Conservation (phyloP, 495 filamentous ascomycete genomes). For the Aeminium ludgeri region DNA sequence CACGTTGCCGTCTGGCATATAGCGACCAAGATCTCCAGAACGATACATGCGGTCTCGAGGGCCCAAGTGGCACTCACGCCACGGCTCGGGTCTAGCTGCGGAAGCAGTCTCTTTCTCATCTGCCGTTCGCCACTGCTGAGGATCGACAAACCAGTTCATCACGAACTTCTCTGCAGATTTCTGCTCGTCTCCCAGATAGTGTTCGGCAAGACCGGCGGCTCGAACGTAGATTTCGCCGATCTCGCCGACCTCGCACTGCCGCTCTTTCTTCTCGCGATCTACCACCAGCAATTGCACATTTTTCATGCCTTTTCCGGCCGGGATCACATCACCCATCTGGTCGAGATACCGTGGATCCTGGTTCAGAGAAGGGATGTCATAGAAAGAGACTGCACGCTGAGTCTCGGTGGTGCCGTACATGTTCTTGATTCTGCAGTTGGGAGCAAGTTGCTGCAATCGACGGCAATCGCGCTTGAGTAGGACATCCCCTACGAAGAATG, state of each 20-base stretch:
- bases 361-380: slow-evolving; percentile 55
- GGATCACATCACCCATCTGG: slow-evolving; percentile 60
- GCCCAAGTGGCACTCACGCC: slow-evolving; percentile 66
- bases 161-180: slow-evolving; percentile 53
- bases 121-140: slow-evolving; percentile 49
- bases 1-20: slow-evolving; percentile 47
- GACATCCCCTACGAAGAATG: slow-evolving; percentile 90
- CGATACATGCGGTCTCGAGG: slow-evolving; percentile 76
- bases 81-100: slow-evolving; percentile 38
- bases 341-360: slow-evolving; percentile 53
- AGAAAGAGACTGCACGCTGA: slow-evolving; percentile 74
- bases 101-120: slow-evolving; percentile 35
- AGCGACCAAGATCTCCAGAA: slow-evolving; percentile 66
- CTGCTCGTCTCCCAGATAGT: slow-evolving; percentile 55
- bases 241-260: slow-evolving; percentile 65
- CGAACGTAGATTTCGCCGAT: slow-evolving; percentile 79
- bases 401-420: slow-evolving; percentile 93
- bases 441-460: slow-evolving; percentile 58
- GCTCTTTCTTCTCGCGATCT: slow-evolving; percentile 53
- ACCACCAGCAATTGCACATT: slow-evolving; percentile 89
- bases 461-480: slow-evolving; percentile 75
- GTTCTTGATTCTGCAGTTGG: slow-evolving; percentile 67
- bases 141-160: slow-evolving; percentile 75
- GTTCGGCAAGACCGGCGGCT: slow-evolving; percentile 77
- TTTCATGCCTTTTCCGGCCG: slow-evolving; percentile 77